Base-by-base conservation (phyloP, 2,329 filamentous ascomycete species). In the Aspergillus tubingensis region DNA sequence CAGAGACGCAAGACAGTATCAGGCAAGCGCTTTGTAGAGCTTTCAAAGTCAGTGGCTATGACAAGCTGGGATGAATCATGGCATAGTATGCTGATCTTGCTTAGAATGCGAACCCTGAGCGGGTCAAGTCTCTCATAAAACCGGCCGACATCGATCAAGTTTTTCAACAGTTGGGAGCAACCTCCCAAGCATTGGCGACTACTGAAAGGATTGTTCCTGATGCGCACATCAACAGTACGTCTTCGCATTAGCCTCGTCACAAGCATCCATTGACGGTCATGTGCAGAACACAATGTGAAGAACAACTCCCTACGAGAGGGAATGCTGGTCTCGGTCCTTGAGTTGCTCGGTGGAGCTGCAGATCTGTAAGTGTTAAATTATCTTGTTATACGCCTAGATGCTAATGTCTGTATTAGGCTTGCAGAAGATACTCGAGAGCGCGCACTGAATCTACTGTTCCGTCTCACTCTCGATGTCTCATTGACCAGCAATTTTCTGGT, bases 141-240 rank as follows among this genome's bases (percentile, higher is more conserved):
- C 69, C 70, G 8, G 55, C 67, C 27, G 70, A 75, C 52, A 70
- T 84, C 10, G 68, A 85, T 54, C 71, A 77, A 5, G 74, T 91
- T 10, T 89, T 93, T 62, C 73, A 74, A 54, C 76, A 76, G 15
- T 70, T 92, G 5, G 88, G 88, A 3, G 87, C 86, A 43, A 74
- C 58, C 1, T 77, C 78, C 2, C 76, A 80, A 36, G 80, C 82
- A 41, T 74, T 84, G 15, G 74, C 72, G 48, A 32, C 72, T 30
- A 67, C 71, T 25, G 63, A 72, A 6, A 43, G 63, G 17, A 62
- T 77, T 43, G 36, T 67, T 5, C 71, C 75, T 44, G 67, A 73
- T 17, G 17, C 60, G 8, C 49, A 65, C 15, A 56, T 59, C 25
- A 63, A 66, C 52, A 59, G 73, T 75, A 65, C 15, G 53, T 32